Base-by-base conservation (phyloP, 2,329 filamentous ascomycete genomes). In the Aspergillus phoenicis region DNA sequence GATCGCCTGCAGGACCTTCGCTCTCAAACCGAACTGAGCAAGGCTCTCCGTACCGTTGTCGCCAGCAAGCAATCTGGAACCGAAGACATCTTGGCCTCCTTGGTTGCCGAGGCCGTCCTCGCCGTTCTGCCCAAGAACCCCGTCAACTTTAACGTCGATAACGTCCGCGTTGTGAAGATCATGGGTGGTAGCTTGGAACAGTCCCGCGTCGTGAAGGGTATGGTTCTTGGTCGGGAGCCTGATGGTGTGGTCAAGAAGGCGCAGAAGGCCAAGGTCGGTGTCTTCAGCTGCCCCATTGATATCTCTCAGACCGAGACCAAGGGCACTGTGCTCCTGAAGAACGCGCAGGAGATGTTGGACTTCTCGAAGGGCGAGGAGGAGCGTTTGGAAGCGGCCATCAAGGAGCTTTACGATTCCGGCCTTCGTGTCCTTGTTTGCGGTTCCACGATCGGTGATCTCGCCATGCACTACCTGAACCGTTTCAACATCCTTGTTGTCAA, bases 111-210 rank as follows among this genome's bases (percentile, higher is more conserved):
- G 75, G 87, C 86, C 30, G 86, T 89, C 22, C 87, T 98, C 59
- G 88, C 92, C 48, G 93, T 99, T 20, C 85, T 99, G 65, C 95
- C 96, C 68, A 97, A 97, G 84, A 97, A 97, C 81, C 91, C 95
- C 22, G 81, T 85, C 76, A 93, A 96, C 81, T 99, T 99, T 86
- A 99, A 97, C 80, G 93, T 99, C 66, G 95, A 99, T 83, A 99
- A 99, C 78, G 89, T 99, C 71, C 91, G 95, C 62, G 96, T 99
- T 61, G 96, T 99, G 71, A 99, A 99, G 86, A 99, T 99, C 73
- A 98, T 99, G 94, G 95, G 95, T 70, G 94, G 95, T 66, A 93
- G 90, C 76, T 82, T 99, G 74, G 91, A 96, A 73, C 93, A 99
- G 82, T 97, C 93, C 77, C 89, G 87, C 68, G 94, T 99, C 13